A percentile compares a stretch with the other conserved stretches of the same genome.
phyloP scores from a whole-genome alignment of 2,329 filamentous ascomycete genomes.

The Arachnopeziza araneosa region DNA sequence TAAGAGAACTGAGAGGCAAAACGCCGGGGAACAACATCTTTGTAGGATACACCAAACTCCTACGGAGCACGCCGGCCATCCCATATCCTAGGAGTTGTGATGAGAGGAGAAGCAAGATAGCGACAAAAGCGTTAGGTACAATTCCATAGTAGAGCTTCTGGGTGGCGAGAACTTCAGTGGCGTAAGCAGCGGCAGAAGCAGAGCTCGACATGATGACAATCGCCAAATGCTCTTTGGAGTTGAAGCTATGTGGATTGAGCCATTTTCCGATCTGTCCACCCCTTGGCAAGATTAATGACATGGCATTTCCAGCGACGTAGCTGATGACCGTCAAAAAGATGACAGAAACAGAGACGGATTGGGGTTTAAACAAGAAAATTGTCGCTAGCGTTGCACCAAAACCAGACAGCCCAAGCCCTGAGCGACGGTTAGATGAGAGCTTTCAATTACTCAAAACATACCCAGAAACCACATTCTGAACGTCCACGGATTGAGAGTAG shows the following conservation, averaged over 20 bases:
- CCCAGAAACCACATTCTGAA: constrained; percentile 36
- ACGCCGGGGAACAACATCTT: constrained; percentile 30
- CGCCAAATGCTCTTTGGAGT: constrained; percentile 32
- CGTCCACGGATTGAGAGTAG: constrained; percentile 29
- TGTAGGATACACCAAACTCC: constrained; percentile 39
- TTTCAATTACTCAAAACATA: constrained; percentile 3
- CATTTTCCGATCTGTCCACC: constrained; percentile 32
- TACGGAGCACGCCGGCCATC: constrained; percentile 40
- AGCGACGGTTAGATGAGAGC: not conserved
- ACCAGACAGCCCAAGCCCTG: constrained; percentile 31
- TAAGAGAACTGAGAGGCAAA: constrained; percentile 33
- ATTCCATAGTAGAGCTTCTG: constrained; percentile 41
- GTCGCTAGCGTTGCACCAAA: constrained; percentile 37
- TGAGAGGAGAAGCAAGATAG: constrained; percentile 41
- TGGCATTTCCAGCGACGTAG: constrained; percentile 37
- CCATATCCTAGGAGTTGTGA: constrained; percentile 45
- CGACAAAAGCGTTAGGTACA: constrained; percentile 29
- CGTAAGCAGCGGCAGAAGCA: constrained; percentile 28
- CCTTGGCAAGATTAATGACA: constrained; percentile 34
- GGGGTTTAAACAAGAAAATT: constrained; percentile 45
- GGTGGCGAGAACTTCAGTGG: constrained; percentile 39
- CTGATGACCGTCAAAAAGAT: constrained; percentile 41
- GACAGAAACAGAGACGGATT: constrained; percentile 38
- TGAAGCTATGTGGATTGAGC: constrained; percentile 37
- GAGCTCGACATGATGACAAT: constrained; percentile 40